Evolutionary conservation across 2,329 filamentous ascomycete species (phyloP).

Genomic region (Aureobasidium sp.): DNA sequence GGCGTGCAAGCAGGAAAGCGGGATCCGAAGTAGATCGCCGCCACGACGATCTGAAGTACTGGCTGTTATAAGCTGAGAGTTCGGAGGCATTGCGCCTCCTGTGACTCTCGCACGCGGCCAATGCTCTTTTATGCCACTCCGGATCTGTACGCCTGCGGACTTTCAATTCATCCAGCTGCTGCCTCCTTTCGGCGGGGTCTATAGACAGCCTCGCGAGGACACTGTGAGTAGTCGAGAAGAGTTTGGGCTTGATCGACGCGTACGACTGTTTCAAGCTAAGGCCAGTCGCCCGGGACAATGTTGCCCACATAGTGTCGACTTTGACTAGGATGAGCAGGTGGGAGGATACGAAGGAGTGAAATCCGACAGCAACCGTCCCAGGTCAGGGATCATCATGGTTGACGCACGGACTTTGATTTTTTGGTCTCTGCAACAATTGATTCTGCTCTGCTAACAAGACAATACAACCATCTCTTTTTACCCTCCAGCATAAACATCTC

Average conservation of each 20-base stretch:
- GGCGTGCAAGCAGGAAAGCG: background rate
- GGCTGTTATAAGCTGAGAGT: background rate
- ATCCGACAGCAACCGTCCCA: background rate
- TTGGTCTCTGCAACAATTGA: constrained; percentile 1
- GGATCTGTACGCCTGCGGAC: background rate
- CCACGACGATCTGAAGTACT: background rate
- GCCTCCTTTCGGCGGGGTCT: background rate
- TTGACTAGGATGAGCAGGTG: background rate
- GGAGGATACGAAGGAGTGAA: background rate
- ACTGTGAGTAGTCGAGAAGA: background rate
- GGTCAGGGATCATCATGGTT: background rate
- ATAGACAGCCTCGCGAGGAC: background rate
- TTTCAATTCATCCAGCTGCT: background rate
- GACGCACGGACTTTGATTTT: constrained; percentile 5
- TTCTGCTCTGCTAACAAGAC: background rate
- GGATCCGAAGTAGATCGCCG: background rate
- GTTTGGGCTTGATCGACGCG: background rate
- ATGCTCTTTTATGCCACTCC: background rate
- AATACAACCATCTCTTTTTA: background rate
- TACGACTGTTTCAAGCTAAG: too few relatives aligned
- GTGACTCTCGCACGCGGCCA: too few relatives aligned
- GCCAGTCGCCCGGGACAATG: too few relatives aligned
- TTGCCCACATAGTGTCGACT: background rate
- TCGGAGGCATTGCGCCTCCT: background rate
- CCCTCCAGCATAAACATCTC: background rate